Percentiles rank a stretch among this genome's conserved stretches.
Evolutionary conservation across 345 rosid genomes (phyloP).

Genomic region (Lepidium didymum): DNA sequence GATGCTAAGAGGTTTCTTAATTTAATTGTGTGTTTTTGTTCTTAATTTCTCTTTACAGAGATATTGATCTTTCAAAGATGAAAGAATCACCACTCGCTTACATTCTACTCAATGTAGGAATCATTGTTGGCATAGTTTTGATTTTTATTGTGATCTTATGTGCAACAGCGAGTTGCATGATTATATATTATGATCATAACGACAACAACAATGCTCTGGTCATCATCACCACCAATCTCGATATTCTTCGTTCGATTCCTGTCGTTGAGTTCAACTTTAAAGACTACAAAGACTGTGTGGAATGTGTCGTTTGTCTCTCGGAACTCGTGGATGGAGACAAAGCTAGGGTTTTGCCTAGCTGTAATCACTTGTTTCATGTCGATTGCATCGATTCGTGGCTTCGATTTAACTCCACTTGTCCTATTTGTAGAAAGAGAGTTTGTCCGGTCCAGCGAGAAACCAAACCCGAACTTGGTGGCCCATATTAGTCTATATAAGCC

Average conservation of each 20-base stretch:
- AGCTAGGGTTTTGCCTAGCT: constrained; percentile 55
- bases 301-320: constrained; percentile 74
- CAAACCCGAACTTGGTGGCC: not conserved
- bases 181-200: too few relatives aligned
- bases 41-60: not conserved
- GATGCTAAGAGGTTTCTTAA: too few relatives aligned
- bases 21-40: too few relatives aligned
- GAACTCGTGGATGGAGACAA: constrained; percentile 64
- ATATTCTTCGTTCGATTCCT: constrained; percentile 40
- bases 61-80: not conserved
- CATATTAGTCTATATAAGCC: too few relatives aligned
- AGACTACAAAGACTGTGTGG: constrained; percentile 41
- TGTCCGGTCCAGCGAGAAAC: constrained; percentile 5
- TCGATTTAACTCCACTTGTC: constrained; percentile 67
- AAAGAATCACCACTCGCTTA: not conserved
- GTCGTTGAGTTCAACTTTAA: constrained; percentile 32
- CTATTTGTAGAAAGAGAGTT: constrained; percentile 54
- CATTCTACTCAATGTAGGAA: not conserved
- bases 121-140: not conserved
- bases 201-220: too few relatives aligned
- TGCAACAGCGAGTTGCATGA: too few relatives aligned
- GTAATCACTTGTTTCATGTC: constrained; percentile 69
- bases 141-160: not conserved
- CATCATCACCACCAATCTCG: too few relatives aligned
- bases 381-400: constrained; percentile 90